A percentile compares a stretch with the other conserved stretches of the same genome.
Conservation (phyloP, 257 asterid genomes). For the Ilex aquifolium region DNA sequence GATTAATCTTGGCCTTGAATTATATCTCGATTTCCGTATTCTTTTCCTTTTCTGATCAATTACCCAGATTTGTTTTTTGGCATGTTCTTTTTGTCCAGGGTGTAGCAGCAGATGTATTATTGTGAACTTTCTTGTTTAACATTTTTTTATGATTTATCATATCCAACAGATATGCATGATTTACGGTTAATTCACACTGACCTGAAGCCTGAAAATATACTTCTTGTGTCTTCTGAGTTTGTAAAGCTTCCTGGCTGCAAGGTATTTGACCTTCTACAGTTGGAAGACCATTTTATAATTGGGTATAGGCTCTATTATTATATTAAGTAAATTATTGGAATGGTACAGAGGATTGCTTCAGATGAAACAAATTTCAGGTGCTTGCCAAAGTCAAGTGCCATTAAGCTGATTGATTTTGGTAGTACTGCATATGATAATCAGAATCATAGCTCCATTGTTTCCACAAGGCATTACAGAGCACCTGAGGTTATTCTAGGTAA, state of each 20-base stretch:
- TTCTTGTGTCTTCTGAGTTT: conserved; percentile 43
- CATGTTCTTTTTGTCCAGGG: conserved; percentile 15
- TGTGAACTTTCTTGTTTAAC: no score
- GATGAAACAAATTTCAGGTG: conserved; percentile 48
- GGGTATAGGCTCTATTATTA: conserved; percentile 9
- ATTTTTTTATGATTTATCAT: background rate
- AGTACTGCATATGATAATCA: conserved; percentile 43
- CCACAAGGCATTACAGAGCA: conserved; percentile 65
- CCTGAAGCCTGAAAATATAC: conserved; percentile 62
- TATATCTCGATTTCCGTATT: conserved; percentile 23
- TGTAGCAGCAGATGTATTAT: no score
- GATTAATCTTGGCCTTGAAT: conserved; percentile 34
- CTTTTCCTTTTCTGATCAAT: conserved; percentile 22
- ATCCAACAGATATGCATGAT: conserved; percentile 49
- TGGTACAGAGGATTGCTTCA: conserved; percentile 43
- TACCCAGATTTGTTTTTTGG: conserved; percentile 11
- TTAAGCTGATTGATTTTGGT: conserved; percentile 63
- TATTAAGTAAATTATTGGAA: conserved; percentile 23
- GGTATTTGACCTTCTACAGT: conserved; percentile 33
- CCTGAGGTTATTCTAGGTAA: conserved; percentile 63
- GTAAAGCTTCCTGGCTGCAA: conserved; percentile 49
- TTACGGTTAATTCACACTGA: conserved; percentile 53
- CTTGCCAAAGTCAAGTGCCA: conserved; percentile 63
- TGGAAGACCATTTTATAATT: conserved; percentile 24
- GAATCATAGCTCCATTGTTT: conserved; percentile 48